Evolutionary conservation across 2,329 filamentous ascomycete species (phyloP).

Genomic region (Fusarium camptoceras): DNA sequence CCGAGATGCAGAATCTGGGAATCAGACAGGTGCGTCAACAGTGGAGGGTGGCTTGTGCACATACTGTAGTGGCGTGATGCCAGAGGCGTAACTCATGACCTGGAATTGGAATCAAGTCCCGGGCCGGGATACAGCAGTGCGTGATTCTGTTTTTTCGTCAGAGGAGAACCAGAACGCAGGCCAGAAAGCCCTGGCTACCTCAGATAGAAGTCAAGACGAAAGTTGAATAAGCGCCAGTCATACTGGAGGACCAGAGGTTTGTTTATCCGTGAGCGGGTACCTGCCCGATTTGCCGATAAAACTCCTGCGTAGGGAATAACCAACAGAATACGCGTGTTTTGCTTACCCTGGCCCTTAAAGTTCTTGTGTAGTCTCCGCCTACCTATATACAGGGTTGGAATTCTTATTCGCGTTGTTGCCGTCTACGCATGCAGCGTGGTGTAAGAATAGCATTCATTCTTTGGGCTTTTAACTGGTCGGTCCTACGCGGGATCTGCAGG

Average conservation of each 20-base stretch:
- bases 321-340: not conserved
- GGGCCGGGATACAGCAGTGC: not conserved
- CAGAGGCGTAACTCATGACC: constrained; percentile 53
- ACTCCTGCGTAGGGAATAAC: not conserved
- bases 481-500: not conserved
- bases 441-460: not conserved
- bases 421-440: not conserved
- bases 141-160: not conserved
- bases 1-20: no score
- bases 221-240: not conserved
- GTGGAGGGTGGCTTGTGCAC: constrained; percentile 79
- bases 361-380: not conserved
- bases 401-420: not conserved
- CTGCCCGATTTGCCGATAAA: not conserved
- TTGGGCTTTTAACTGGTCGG: not conserved
- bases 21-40: constrained; percentile 76
- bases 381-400: not conserved
- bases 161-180: not conserved
- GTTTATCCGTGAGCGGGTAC: not conserved
- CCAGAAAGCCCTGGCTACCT: not conserved
- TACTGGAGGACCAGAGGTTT: not conserved
- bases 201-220: not conserved
- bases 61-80: constrained; percentile 65
- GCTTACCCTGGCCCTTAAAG: not conserved
- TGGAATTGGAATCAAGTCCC: constrained; percentile 1